Evolutionary conservation across 108 stramenopile species (phyloP), one percentile per base, ranked within the genome.

Genomic region (Phaeodactylum tricornutum): DNA sequence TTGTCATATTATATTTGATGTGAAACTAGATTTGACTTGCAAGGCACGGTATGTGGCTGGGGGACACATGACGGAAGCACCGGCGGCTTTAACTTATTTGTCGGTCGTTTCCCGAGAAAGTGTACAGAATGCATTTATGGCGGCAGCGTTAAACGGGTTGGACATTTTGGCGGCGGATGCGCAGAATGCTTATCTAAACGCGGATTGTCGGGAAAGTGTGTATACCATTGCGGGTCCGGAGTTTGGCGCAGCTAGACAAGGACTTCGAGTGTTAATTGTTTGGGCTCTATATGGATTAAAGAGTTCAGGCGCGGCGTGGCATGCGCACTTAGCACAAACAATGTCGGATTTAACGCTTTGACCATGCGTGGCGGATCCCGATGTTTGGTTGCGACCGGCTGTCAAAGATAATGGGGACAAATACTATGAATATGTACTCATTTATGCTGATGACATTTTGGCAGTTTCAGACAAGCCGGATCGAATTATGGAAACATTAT

Each of bases 61-160:
- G 7, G 57, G 76, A 0, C 43, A 55, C 40, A 44, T 42, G 25
- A 59, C 62, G 1, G 71, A 72, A 4, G 14, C 60, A 0, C 71
- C 71, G 0, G 4, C 36, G 12, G 29, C 47, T 3, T 43, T 66
- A 4, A 77, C 71, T 0, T 71, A 77, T 47, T 44, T 63, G 1
- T 67, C 61, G 34, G 75, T 72, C 12, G 75, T 77, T 0, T 59
- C 62, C 22, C 20, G 66, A 1, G 66, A 71, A 6, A 71, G 66
- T 30, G 62, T 67, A 2, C 57, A 58, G 26, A 55, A 61, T 37
- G 69, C 69, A 9, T 61, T 75, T 28, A 14, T 62, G 7, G 6
- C 62, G 47, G 73, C 67, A 0, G 72, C 67, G 8, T 42, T 67
- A 34, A 68, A 74, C 38, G 55, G 53, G 30, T 40, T 68, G 11